Evolutionary conservation across 1,284 basidiomycete genomes (phyloP), one percentile per base, ranked within the genome.

Genomic region (Cryptococcus jaspeensis): DNA sequence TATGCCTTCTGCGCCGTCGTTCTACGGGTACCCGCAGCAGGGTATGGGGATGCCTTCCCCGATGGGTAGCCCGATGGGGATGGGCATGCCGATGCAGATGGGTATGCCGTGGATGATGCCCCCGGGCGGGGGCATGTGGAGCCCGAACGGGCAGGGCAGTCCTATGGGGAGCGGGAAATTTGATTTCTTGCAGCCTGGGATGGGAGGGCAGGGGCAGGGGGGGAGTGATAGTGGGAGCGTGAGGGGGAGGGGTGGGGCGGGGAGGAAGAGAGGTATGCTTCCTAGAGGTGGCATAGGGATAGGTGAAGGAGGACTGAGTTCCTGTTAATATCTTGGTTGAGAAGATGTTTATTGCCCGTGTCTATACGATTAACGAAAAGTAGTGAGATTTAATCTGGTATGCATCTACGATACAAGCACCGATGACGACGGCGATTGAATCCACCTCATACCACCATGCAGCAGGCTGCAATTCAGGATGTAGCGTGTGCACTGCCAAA

Each of bases 101-200:
- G n/a, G 25, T 13, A 46, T 46, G 52, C 52, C 52, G 1, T 53
- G 52, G 52, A 53, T 53, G 52, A 53, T 53, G 52, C 44, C 52
- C 23, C 18, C 20, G 6, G 44, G 35, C 3, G 28, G 23, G 23
- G 43, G 52, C 13, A 45, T 46, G 43, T 37, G 35, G 18, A 37
- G 20, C 15, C 11, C 35, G 5, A 9, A n/a, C 13, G 35, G 47
- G n/a, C 37, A n/a, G 4, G 36, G 32, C 18, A 37, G 32, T 20
- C 32, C 28, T 15, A 32, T 23, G 25, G 28, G 16, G n/a, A n/a
- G n/a, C n/a, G 28, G 20, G 22, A 45, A 22, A n/a, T 45, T 28
- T 4, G 32, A 28, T 16, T n/a, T 47, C 32, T 16, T 47, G 45
- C 45, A 2, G 16, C 32, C 45, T 28, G 23, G 41, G 18, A 5